Evolutionary conservation across 2,329 filamentous ascomycete genomes (phyloP), one percentile per base, ranked within the genome.

Genomic region (Microascus cirrosus): DNA sequence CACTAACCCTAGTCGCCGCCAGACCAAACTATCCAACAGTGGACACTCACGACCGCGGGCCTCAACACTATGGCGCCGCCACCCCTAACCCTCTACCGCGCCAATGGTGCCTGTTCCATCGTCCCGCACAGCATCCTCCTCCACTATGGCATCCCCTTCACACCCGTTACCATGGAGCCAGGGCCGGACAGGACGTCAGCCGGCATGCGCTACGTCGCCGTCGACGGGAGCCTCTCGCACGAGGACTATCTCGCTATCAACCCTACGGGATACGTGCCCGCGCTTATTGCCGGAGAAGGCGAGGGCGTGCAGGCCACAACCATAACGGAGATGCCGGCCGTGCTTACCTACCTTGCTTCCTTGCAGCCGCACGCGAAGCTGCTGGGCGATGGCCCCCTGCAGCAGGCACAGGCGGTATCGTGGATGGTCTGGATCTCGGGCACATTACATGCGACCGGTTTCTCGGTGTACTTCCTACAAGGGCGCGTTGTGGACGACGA

Each of bases 371-470:
- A 62, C 0, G 24, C 59, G 5, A 54, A 60, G 0, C 59, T 73
- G 0, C 39, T 67, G 0, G 69, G 70, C 0, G 18, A 53, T 1
- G 58, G 57, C 0, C 1, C 55, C 0, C 12, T 69, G 1, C 62
- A 66, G 3, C 61, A 60, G 0, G 66, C 69, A 2, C 65, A 63
- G 39, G 63, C 66, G 0, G 18, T 62, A 1, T 65, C 72, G 55
- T 73, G 71, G 71, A 42, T 68, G 18, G 60, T 59, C 1, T 72
- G 66, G 62, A 59, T 73, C 1, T 68, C 68, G 1, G 68, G 66
- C 0, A 67, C 67, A 1, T 54, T 71, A 2, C 71, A 73, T 39
- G 61, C 62, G 3, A 15, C 61, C 12, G 70, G 65, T 0, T 70
- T 64, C 25, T 66, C 59, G 6, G 65, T 65, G 35, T 55, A 61